These are phyloP conservation scores for Tricholomella constricta DNA, from an alignment of 768 basidiomycete genomes.

Conservation along the genomic window DNA sequence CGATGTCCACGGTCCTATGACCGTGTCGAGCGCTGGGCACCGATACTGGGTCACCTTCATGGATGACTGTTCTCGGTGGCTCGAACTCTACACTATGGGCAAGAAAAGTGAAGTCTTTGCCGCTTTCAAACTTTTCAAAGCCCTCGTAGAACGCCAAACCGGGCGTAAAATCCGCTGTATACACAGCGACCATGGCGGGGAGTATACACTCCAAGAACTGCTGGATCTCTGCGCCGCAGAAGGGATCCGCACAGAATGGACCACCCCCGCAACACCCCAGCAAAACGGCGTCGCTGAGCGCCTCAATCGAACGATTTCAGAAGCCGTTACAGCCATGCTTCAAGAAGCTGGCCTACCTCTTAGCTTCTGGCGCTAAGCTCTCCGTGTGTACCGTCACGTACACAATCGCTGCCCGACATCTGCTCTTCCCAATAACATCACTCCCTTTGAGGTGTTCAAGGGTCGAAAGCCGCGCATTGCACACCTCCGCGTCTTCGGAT, in stretches of 20 bases:
- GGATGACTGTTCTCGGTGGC: constrained; percentile 2
- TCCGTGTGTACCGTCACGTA: not conserved
- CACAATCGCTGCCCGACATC: constrained; percentile 6
- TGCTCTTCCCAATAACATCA: not conserved
- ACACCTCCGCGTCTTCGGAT: constrained; percentile 39
- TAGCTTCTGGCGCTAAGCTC: constrained; percentile 3
- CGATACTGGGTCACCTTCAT: constrained; percentile 9
- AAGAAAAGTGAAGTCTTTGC: constrained; percentile 21
- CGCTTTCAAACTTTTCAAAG: constrained; percentile 37
- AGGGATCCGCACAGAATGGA: constrained; percentile 27
- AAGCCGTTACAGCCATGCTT: constrained; percentile 22
- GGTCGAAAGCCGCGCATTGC: constrained; percentile 15
- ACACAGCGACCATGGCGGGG: constrained; percentile 37
- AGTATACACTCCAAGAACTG: constrained; percentile 30
- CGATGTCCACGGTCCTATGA: constrained; percentile 9
- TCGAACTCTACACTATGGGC: constrained; percentile 3
- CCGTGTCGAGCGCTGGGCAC: not conserved
- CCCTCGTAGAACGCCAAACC: constrained; percentile 30
- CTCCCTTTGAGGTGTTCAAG: constrained; percentile 10
- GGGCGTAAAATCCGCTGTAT: constrained; percentile 25
- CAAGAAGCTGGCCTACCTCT: not conserved
- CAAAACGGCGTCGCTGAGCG: constrained; percentile 48
- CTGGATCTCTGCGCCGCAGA: constrained; percentile 20
- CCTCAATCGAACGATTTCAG: constrained; percentile 35
- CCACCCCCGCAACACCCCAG: constrained; percentile 30